These are phyloP conservation scores for Boletus tylopilopsis DNA, from an alignment of 768 basidiomycete species.

Conservation along the genomic window DNA sequence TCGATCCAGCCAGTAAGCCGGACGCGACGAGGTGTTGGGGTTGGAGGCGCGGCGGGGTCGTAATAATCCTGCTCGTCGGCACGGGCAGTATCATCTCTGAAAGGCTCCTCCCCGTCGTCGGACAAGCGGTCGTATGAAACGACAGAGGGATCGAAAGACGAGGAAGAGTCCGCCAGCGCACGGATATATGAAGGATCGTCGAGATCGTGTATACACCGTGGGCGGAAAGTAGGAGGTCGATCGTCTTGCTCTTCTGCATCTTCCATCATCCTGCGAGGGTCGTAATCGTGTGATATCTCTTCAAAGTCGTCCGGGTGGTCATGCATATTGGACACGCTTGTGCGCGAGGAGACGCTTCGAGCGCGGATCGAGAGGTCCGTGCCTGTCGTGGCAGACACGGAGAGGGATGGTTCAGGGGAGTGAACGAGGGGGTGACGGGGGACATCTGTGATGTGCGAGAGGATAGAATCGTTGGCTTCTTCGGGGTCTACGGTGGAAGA, in stretches of 20 bases:
- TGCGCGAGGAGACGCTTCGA: slow-evolving; percentile 22
- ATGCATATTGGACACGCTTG: slow-evolving; percentile 15
- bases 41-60: slow-evolving; percentile 17
- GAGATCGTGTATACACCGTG: slow-evolving; percentile 56
- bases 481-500: not conserved
- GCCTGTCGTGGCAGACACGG: slow-evolving; percentile 32
- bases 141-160: not conserved
- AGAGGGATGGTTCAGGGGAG: slow-evolving; percentile 31
- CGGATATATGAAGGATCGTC: slow-evolving; percentile 33
- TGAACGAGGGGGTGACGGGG: slow-evolving; percentile 31
- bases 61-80: slow-evolving; percentile 9
- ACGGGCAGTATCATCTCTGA: not conserved
- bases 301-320: slow-evolving; percentile 11
- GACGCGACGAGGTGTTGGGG: slow-evolving; percentile 30
- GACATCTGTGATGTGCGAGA: slow-evolving; percentile 28
- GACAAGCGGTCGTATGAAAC: not conserved
- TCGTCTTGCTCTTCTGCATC: slow-evolving; percentile 29
- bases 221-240: slow-evolving; percentile 23
- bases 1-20: slow-evolving; percentile 55
- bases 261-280: slow-evolving; percentile 26
- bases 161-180: slow-evolving; percentile 7
- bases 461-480: slow-evolving; percentile 1
- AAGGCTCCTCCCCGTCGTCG: not conserved
- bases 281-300: slow-evolving; percentile 14
- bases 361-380: slow-evolving; percentile 33